These are phyloP conservation scores for Vitis hybrid DNA, from an alignment of 177 flowering plant genomes.

Conservation along the genomic window DNA sequence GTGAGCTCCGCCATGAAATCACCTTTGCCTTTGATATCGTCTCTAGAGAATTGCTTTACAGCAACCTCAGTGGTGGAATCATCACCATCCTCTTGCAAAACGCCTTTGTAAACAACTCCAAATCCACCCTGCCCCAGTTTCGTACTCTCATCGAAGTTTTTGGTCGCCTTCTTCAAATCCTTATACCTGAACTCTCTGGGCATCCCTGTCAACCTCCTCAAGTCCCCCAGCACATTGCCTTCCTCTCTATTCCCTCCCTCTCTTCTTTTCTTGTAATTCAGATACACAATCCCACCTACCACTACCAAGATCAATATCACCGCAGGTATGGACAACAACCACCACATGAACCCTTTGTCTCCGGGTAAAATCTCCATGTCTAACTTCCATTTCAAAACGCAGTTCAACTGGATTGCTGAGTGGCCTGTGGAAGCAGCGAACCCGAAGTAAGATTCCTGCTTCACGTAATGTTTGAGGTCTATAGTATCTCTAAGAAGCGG, in stretches of 20 bases:
- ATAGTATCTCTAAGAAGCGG: conserved; percentile 33
- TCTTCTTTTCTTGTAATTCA: conserved; percentile 13
- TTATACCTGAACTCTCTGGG: conserved; percentile 57
- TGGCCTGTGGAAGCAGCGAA: conserved; percentile 69
- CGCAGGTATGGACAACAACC: conserved; percentile 34
- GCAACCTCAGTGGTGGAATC: conserved; percentile 37
- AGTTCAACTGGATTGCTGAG: conserved; percentile 42
- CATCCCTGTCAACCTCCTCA: conserved; percentile 59
- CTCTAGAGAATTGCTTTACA: conserved; percentile 70
- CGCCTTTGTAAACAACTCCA: conserved; percentile 68
- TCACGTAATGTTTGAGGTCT: conserved; percentile 33
- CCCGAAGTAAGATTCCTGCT: conserved; percentile 49
- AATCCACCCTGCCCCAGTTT: conserved; percentile 74
- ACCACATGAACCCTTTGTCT: conserved; percentile 4
- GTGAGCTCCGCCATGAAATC: conserved; percentile 86
- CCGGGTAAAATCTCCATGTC: conserved; percentile 32
- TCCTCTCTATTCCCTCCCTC: background rate
- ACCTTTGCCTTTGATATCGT: conserved; percentile 53
- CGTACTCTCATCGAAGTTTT: conserved; percentile 48
- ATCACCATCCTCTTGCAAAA: conserved; percentile 23
- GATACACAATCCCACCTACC: conserved; percentile 11
- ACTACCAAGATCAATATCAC: background rate
- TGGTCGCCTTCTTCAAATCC: conserved; percentile 64
- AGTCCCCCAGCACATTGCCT: conserved; percentile 23
- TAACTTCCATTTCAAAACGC: conserved; percentile 56